Evolutionary conservation across 177 flowering plant genomes (phyloP).

Genomic region (Telopea speciosissima): DNA sequence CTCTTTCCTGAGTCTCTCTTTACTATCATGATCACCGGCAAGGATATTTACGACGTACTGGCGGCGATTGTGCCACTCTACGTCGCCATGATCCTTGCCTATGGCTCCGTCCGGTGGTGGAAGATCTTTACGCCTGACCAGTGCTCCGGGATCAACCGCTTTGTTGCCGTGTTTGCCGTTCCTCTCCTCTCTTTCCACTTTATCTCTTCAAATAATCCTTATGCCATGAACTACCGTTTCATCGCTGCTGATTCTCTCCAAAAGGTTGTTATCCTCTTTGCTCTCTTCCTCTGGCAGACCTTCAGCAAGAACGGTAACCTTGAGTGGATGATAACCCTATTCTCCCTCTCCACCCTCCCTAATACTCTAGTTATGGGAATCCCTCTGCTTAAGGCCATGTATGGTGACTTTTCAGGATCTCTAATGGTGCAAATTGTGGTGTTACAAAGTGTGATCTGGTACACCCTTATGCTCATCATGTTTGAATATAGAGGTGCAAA

Average conservation of each 20-base stretch:
- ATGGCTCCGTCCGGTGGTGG: slow-evolving; percentile 64
- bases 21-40: slow-evolving; percentile 34
- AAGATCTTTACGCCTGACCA: slow-evolving; percentile 57
- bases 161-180: slow-evolving; percentile 57
- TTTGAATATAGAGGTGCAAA: slow-evolving; percentile 55
- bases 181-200: slow-evolving; percentile 55
- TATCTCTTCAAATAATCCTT: slow-evolving; percentile 49
- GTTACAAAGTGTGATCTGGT: slow-evolving; percentile 53
- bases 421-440: slow-evolving; percentile 63
- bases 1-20: no score
- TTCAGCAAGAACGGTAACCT: slow-evolving; percentile 23
- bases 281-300: slow-evolving; percentile 41
- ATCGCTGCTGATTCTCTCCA: slow-evolving; percentile 56
- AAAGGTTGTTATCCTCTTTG: slow-evolving; percentile 37
- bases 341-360: slow-evolving; percentile 52
- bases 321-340: slow-evolving; percentile 57
- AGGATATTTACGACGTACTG: slow-evolving; percentile 49
- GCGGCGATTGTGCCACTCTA: slow-evolving; percentile 54
- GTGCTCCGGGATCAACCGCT: slow-evolving; percentile 57
- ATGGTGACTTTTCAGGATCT: slow-evolving; percentile 42
- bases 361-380: slow-evolving; percentile 43
- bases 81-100: slow-evolving; percentile 55
- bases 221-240: slow-evolving; percentile 53
- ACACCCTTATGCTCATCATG: slow-evolving; percentile 54
- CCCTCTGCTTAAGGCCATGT: slow-evolving; percentile 38